These are phyloP conservation scores for Gossypium schwendimanii DNA, from an alignment of 441 rosid genomes.

Conservation along the genomic window DNA sequence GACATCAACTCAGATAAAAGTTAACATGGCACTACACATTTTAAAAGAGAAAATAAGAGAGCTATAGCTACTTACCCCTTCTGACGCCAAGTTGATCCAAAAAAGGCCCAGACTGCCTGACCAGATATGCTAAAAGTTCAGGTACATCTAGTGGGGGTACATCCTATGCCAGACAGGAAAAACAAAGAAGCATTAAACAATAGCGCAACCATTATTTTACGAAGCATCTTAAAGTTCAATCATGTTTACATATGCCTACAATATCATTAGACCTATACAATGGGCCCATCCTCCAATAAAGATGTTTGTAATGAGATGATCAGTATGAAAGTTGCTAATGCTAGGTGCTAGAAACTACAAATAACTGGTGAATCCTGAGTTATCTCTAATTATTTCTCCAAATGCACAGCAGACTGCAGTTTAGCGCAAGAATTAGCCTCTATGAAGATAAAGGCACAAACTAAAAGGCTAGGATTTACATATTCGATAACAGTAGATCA, in stretches of 20 bases:
- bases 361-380: background rate
- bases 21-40: background rate
- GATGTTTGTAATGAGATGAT: background rate
- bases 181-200: slow-evolving; percentile 8
- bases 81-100: slow-evolving; percentile 84
- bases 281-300: background rate
- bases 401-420: background rate
- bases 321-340: background rate
- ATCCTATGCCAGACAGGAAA: slow-evolving; percentile 37
- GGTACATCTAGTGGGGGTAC: slow-evolving; percentile 83
- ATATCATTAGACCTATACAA: background rate
- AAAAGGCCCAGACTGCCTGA: slow-evolving; percentile 80
- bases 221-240: background rate
- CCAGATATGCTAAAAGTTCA: slow-evolving; percentile 84
- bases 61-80: slow-evolving; percentile 40
- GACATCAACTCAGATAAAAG: background rate
- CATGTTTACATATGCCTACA: background rate
- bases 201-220: background rate
- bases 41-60: slow-evolving; percentile 8
- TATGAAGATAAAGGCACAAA: background rate
- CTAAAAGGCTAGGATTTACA: background rate
- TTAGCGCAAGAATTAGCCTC: background rate
- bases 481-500: background rate
- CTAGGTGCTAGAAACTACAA: background rate
- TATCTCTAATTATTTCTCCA: background rate